Evolutionary conservation across 1,284 basidiomycete genomes (phyloP).

Genomic region (Heterobasidion annosum): DNA sequence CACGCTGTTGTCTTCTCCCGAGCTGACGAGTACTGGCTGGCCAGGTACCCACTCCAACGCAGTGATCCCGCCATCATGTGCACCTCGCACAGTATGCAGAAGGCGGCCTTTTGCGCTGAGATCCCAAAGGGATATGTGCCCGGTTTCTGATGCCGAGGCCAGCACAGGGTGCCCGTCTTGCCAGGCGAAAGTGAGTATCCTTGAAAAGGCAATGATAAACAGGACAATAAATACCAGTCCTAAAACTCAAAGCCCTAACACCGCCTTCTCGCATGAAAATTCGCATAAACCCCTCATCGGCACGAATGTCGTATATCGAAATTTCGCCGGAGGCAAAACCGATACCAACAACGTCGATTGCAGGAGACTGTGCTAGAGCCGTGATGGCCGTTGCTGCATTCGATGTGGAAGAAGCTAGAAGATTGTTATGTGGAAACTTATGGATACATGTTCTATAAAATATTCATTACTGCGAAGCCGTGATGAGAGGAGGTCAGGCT

Average conservation of each 20-base stretch:
- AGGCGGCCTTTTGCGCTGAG: constrained; percentile 75
- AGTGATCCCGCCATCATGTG: constrained; percentile 78
- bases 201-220: neutral
- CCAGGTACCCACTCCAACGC: constrained; percentile 85
- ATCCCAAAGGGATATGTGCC: constrained; percentile 89
- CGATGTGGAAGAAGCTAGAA: constrained; percentile 41
- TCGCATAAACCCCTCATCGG: constrained; percentile 83
- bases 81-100: constrained; percentile 76
- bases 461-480: constrained; percentile 1
- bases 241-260: constrained; percentile 74
- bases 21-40: constrained; percentile 82
- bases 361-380: constrained; percentile 83
- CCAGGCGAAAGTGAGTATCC: constrained; percentile 1
- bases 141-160: constrained; percentile 79
- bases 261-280: constrained; percentile 84
- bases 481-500: constrained; percentile 19
- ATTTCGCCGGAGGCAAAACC: constrained; percentile 87
- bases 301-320: constrained; percentile 82
- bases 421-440: constrained; percentile 40
- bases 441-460: constrained; percentile 53
- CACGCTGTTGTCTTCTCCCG: constrained; percentile 88
- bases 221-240: constrained; percentile 59
- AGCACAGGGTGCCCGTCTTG: constrained; percentile 82
- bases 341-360: constrained; percentile 90
- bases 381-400: constrained; percentile 57